These are phyloP conservation scores for Myxozyma vanderwaltii DNA, from an alignment of 805 yeast species.

Conservation along the genomic window DNA sequence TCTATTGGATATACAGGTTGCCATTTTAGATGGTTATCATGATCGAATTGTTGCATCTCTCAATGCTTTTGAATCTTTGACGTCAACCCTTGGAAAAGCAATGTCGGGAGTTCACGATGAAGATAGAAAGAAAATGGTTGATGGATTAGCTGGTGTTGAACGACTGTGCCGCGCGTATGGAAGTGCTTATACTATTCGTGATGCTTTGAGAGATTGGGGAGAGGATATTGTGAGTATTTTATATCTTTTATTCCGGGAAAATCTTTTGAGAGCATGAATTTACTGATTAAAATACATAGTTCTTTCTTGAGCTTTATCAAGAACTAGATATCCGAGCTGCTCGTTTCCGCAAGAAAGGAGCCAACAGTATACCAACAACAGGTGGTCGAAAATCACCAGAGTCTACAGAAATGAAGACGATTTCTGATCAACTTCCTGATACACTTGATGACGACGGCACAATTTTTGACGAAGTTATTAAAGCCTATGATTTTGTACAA, in stretches of 20 bases:
- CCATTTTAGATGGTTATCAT: constrained; percentile 56
- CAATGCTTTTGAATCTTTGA: constrained; percentile 48
- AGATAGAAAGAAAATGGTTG: constrained; percentile 36
- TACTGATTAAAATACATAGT: constrained; percentile 22
- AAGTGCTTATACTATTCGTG: constrained; percentile 44
- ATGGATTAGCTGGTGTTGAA: constrained; percentile 45
- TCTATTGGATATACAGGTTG: constrained; percentile 59
- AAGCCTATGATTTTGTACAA: constrained; percentile 44
- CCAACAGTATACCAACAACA: background rate
- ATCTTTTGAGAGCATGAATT: no score
- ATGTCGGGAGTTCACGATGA: constrained; percentile 43
- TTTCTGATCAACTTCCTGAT: constrained; percentile 29
- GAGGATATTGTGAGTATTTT: constrained; percentile 40
- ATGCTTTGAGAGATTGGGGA: constrained; percentile 49
- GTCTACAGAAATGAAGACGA: constrained; percentile 10
- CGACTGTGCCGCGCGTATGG: constrained; percentile 48
- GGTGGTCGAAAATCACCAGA: background rate
- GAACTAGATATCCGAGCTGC: constrained; percentile 39
- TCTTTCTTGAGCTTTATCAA: constrained; percentile 50
- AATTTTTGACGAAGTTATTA: constrained; percentile 50
- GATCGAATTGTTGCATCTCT: constrained; percentile 48
- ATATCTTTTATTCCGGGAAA: background rate
- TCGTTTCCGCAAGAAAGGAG: constrained; percentile 12
- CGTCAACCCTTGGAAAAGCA: constrained; percentile 44
- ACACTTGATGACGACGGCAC: constrained; percentile 41